Conservation (phyloP, 192 early-diverging fungal genomes). For the Coemansia asiatica region DNA sequence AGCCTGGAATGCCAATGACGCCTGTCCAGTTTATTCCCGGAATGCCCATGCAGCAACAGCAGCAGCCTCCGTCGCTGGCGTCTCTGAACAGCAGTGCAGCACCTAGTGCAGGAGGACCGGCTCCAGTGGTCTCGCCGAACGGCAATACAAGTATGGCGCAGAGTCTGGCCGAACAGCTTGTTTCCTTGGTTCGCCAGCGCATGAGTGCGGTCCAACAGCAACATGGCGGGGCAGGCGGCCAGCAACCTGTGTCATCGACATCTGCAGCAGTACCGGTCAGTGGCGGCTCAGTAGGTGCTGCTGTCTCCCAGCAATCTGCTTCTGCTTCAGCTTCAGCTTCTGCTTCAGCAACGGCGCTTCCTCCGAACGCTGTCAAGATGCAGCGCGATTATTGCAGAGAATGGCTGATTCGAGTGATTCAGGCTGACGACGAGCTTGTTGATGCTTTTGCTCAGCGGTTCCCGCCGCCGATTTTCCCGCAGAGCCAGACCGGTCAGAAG, state of each 20-base stretch:
- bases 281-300: neutral
- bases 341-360: neutral
- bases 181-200: conserved; percentile 51
- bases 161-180: conserved; percentile 53
- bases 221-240: neutral
- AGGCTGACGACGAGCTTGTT: conserved; percentile 53
- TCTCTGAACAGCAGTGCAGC: neutral
- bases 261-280: neutral
- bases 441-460: conserved; percentile 54
- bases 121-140: neutral
- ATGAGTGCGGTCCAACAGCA: conserved; percentile 28
- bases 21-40: conserved; percentile 10
- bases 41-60: conserved; percentile 11
- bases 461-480: conserved; percentile 41
- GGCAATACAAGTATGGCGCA: conserved; percentile 36
- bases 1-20: conserved; percentile 13
- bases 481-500: conserved; percentile 10
- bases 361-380: conserved; percentile 17
- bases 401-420: conserved; percentile 53
- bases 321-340: too few relatives aligned
- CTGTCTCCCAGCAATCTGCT: neutral
- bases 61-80: conserved; percentile 4
- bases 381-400: conserved; percentile 53
- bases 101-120: neutral
- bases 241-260: neutral